Conservation (phyloP, 768 basidiomycete genomes). For the Mycena alexandri region DNA sequence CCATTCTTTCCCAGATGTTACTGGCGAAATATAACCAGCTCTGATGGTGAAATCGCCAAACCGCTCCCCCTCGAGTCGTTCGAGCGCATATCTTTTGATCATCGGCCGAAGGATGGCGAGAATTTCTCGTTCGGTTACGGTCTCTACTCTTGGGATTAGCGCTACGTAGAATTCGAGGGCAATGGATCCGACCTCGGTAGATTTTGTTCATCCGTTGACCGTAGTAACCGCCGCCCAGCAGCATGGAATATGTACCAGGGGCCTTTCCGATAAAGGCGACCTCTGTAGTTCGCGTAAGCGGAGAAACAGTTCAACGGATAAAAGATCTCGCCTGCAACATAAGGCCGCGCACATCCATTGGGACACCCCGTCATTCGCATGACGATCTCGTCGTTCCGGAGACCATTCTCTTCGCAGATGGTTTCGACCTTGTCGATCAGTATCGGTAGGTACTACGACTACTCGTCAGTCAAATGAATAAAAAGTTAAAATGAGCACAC, state of each 20-base stretch:
- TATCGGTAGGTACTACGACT: constrained; percentile 84
- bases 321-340: constrained; percentile 77
- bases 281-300: constrained; percentile 61
- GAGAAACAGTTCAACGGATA: constrained; percentile 8
- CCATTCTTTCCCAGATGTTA: constrained; percentile 87
- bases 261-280: constrained; percentile 98
- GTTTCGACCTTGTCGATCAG: constrained; percentile 95
- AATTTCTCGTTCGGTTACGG: constrained; percentile 92
- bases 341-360: constrained; percentile 94
- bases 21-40: constrained; percentile 90
- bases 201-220: constrained; percentile 98
- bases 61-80: constrained; percentile 87
- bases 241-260: constrained; percentile 91
- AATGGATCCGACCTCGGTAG: constrained; percentile 74
- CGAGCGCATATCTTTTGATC: constrained; percentile 94
- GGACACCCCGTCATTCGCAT: constrained; percentile 99
- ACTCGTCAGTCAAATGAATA: constrained; percentile 8
- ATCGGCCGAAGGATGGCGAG: constrained; percentile 90
- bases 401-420: constrained; percentile 92
- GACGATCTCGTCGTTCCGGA: constrained; percentile 94
- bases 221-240: constrained; percentile 95
- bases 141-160: constrained; percentile 61
- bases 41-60: constrained; percentile 98
- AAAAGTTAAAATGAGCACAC: constrained; percentile 37
- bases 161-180: neutral